phyloP scores from a whole-genome alignment of 2,329 filamentous ascomycete species.

The Thielaviopsis cerberus region DNA sequence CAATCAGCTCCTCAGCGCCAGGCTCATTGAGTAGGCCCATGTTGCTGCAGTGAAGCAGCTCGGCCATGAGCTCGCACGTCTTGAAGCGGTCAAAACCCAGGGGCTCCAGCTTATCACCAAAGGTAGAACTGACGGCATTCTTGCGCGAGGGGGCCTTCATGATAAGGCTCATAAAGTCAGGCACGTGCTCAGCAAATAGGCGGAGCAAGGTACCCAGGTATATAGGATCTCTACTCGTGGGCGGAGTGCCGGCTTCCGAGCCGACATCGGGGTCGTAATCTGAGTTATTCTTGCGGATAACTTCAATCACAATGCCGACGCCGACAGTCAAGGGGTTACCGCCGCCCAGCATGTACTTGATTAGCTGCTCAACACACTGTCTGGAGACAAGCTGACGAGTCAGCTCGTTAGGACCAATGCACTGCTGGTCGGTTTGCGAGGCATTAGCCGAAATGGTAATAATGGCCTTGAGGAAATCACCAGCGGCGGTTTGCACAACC shows the following conservation, averaged over 20 bases:
- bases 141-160: conserved; percentile 58
- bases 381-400: conserved; percentile 86
- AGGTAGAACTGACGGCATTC: conserved; percentile 65
- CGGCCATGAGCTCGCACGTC: conserved; percentile 96
- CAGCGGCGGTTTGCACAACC: conserved; percentile 86
- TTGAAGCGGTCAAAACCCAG: conserved; percentile 96
- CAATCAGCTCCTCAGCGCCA: conserved; percentile 75
- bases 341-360: conserved; percentile 77
- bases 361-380: conserved; percentile 64
- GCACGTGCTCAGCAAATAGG: conserved; percentile 76
- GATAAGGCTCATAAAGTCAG: conserved; percentile 83
- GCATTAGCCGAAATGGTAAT: conserved; percentile 98
- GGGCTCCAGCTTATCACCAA: conserved; percentile 78
- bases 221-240: conserved; percentile 78
- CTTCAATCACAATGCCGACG: conserved; percentile 92
- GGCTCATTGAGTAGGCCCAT: conserved; percentile 90
- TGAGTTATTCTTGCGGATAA: conserved; percentile 97
- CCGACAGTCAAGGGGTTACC: conserved; percentile 91
- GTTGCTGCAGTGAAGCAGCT: conserved; percentile 91
- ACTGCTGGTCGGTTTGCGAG: conserved; percentile 95
- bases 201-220: conserved; percentile 82
- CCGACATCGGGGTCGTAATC: conserved; percentile 92
- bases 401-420: conserved; percentile 91
- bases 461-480: conserved; percentile 95
- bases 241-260: conserved; percentile 57